phyloP scores from a whole-genome alignment of 108 stramenopile genomes.

The Fistulifera pelliculosa region DNA sequence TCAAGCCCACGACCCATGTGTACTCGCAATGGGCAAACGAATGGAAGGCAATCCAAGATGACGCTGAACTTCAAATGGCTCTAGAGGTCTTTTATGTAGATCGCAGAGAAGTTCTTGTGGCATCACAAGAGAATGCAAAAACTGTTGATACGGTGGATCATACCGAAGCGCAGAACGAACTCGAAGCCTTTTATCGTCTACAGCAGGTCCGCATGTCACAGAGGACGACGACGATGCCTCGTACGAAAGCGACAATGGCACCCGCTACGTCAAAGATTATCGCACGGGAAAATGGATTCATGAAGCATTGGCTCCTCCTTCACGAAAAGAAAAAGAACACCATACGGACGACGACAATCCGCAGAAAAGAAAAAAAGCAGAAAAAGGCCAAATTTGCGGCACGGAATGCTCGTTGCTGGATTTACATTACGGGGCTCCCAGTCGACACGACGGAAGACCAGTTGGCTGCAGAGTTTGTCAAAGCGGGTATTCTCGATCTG shows the following conservation, averaged over 20 bases:
- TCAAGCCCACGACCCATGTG: conserved; percentile 9
- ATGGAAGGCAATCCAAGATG: conserved; percentile 40
- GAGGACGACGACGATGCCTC: conserved; percentile 53
- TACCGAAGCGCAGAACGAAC: conserved; percentile 33
- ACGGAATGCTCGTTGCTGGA: conserved; percentile 73
- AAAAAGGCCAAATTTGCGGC: conserved; percentile 81
- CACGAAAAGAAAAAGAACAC: conserved; percentile 6
- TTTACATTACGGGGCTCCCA: conserved; percentile 86
- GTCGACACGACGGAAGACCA: conserved; percentile 70
- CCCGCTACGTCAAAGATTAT: conserved; percentile 58
- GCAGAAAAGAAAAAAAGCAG: conserved; percentile 35
- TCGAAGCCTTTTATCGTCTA: conserved; percentile 60
- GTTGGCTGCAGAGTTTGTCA: conserved; percentile 62
- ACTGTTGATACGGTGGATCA: neutral
- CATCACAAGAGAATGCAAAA: conserved; percentile 6
- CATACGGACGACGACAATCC: conserved; percentile 5
- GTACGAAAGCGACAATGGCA: conserved; percentile 76
- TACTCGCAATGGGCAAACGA: conserved; percentile 16
- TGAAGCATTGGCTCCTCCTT: conserved; percentile 38
- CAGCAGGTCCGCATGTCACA: conserved; percentile 11
- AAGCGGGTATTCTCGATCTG: conserved; percentile 84
- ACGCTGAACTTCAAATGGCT: conserved; percentile 32
- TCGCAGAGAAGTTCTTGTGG: neutral
- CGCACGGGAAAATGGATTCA: conserved; percentile 59
- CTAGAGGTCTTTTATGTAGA: conserved; percentile 33